A percentile compares a stretch with the other conserved stretches of the same genome.
phyloP scores from a whole-genome alignment of 768 basidiomycete genomes.

The Mycena belliarum region DNA sequence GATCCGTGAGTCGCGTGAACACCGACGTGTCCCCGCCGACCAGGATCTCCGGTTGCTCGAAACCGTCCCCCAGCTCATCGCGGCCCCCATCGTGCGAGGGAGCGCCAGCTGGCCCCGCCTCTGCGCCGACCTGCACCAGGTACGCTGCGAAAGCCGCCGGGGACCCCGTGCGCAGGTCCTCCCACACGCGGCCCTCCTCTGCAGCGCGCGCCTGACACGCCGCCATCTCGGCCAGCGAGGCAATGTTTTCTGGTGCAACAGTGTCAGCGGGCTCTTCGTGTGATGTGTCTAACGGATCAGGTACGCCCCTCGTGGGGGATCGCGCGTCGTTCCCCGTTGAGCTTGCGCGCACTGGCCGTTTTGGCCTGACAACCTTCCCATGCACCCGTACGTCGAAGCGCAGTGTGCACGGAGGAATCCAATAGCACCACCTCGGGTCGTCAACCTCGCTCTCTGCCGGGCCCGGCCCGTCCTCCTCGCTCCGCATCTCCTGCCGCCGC shows the following conservation, averaged over 20 bases:
- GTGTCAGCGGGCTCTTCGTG: neutral
- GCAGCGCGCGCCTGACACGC: neutral
- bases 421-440: neutral
- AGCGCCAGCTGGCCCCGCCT: too few species aligned
- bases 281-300: neutral
- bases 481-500: neutral
- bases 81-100: too few species aligned
- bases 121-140: slow-evolving; percentile 3
- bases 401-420: neutral
- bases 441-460: too few species aligned
- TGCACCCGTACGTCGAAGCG: neutral
- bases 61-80: too few species aligned
- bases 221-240: neutral
- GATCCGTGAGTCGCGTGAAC: too few species aligned
- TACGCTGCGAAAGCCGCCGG: neutral
- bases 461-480: neutral
- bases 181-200: neutral
- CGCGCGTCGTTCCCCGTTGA: neutral
- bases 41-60: too few species aligned
- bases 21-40: too few species aligned
- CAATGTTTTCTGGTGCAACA: neutral
- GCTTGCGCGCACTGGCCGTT: neutral
- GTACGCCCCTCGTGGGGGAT: slow-evolving; percentile 12
- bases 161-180: too few species aligned
- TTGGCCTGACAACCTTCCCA: neutral